These are phyloP conservation scores for Helotiales sp. DNA, from an alignment of 2,329 filamentous ascomycete genomes.

Conservation along the genomic window DNA sequence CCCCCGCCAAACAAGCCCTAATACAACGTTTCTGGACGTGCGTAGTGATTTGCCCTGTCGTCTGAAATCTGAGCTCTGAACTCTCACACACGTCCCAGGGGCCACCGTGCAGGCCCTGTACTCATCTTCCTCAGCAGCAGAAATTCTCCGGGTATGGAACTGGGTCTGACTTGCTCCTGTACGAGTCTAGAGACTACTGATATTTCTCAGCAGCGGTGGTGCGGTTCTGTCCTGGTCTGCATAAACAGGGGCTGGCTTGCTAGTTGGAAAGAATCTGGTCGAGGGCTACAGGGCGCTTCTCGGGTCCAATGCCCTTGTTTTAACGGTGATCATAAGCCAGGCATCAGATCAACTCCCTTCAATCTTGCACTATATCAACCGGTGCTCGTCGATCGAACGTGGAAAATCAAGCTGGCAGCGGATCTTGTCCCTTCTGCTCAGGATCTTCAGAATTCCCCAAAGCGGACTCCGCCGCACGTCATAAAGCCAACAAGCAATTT, in stretches of 20 bases:
- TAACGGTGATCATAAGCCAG: conserved; percentile 38
- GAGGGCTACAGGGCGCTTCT: conserved; percentile 37
- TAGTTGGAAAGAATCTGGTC: conserved; percentile 28
- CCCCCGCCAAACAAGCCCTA: conserved; percentile 12
- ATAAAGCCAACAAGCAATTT: conserved; percentile 40
- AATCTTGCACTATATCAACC: conserved; percentile 42
- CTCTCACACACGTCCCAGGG: conserved; percentile 24
- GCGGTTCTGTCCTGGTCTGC: conserved; percentile 26
- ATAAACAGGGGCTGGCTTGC: conserved; percentile 28
- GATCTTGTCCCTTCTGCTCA: conserved; percentile 34
- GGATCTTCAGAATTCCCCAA: conserved; percentile 34
- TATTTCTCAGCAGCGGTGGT: conserved; percentile 38
- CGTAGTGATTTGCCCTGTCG: conserved; percentile 26
- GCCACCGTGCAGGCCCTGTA: conserved; percentile 39
- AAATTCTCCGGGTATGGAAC: conserved; percentile 35
- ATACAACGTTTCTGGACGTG: conserved; percentile 26
- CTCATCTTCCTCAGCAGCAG: conserved; percentile 29
- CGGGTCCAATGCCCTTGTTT: conserved; percentile 40
- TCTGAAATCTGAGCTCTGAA: conserved; percentile 30
- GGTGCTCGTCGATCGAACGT: conserved; percentile 41
- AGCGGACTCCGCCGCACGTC: conserved; percentile 40
- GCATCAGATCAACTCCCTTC: conserved; percentile 38
- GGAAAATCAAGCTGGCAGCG: conserved; percentile 36
- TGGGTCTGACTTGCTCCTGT: conserved; percentile 22
- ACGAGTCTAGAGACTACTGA: conserved; percentile 26